Base-by-base conservation (phyloP, 2,329 filamentous ascomycete species). In the Aspergillus oerlinghausenensis region DNA sequence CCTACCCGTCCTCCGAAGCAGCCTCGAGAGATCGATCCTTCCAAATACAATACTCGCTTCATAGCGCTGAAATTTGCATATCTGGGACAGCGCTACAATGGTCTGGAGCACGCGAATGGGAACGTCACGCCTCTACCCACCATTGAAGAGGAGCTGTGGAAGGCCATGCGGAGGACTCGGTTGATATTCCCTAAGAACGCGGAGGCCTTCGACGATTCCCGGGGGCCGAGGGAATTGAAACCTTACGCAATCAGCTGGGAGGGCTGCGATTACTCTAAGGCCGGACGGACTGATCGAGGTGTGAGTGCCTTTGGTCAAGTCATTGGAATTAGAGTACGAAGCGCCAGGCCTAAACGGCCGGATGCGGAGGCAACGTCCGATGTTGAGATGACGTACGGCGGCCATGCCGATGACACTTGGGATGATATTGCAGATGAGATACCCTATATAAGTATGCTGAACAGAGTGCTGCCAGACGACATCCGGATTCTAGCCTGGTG, bases 291-390 rank as follows among this genome's bases (percentile, higher is more conserved):
- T 19, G 94, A 99, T 71, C 82, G 86, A 54, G 94, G 94, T 11
- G 94, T 99, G 38, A 97, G 92, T 73, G 92, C 94, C 3, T 99
- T 99, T 77, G 94, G 94, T 0, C 94, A 99, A 77, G 94, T 99
- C 56, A 86, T 99, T 67, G 89, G 87, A 0, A 77, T 99, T 43
- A 79, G 88, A 55, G 87, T 99, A 17, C 82, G 93, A 69, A 97
- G 92, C 73, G 89, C 88, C 65, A 79, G 83, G 63, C 90, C 90
- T 1, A 68, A 87, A 52, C 59, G 60, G 17, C 35, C 60, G 35
- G 50, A 23, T 50, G 25, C 19, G 19, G 51, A 54, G 40, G 17
- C 55, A 9, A 53, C 42, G 43, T 38, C 57, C 7, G 57, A 49
- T 8, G 52, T 32, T 29, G 58, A 61, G 58, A 61, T 55, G 50